These are phyloP conservation scores for Colletotrichum sojae DNA, from an alignment of 2,329 filamentous ascomycete genomes.

Conservation along the genomic window DNA sequence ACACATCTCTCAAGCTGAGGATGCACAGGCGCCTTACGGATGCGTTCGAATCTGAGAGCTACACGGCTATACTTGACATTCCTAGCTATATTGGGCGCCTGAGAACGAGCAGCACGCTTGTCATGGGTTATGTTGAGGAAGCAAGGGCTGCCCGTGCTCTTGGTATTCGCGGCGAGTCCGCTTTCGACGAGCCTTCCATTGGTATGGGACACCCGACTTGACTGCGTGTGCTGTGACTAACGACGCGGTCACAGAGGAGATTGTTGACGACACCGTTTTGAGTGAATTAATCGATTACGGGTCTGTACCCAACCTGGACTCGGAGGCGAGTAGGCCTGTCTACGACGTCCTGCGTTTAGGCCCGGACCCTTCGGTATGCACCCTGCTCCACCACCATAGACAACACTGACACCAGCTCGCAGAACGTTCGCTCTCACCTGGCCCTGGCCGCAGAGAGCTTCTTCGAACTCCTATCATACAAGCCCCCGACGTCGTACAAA, in stretches of 20 bases:
- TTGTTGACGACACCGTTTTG: constrained; percentile 56
- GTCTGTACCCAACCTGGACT: constrained; percentile 64
- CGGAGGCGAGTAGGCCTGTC: constrained; percentile 53
- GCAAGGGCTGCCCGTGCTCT: constrained; percentile 61
- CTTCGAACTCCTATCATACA: constrained; percentile 64
- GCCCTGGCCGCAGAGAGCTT: constrained; percentile 65
- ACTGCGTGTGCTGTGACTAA: not conserved
- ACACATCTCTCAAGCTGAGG: constrained; percentile 60
- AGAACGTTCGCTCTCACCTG: constrained; percentile 67
- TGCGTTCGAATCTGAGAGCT: constrained; percentile 65
- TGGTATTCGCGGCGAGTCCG: constrained; percentile 55
- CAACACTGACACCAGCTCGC: constrained; percentile 40
- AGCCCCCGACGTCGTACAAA: constrained; percentile 66
- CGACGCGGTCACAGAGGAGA: constrained; percentile 52
- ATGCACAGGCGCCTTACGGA: constrained; percentile 60
- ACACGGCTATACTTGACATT: constrained; percentile 65
- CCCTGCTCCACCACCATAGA: not conserved
- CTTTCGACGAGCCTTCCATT: constrained; percentile 61
- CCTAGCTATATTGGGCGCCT: constrained; percentile 60
- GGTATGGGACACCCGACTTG: constrained; percentile 52
- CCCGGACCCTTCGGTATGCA: constrained; percentile 64
- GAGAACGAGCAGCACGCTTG: constrained; percentile 65
- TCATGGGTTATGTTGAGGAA: constrained; percentile 67
- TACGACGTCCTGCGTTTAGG: constrained; percentile 64
- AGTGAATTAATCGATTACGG: constrained; percentile 65